Conservation (phyloP, 1,139 yeast genomes). For the Arxiozyma bovina region DNA sequence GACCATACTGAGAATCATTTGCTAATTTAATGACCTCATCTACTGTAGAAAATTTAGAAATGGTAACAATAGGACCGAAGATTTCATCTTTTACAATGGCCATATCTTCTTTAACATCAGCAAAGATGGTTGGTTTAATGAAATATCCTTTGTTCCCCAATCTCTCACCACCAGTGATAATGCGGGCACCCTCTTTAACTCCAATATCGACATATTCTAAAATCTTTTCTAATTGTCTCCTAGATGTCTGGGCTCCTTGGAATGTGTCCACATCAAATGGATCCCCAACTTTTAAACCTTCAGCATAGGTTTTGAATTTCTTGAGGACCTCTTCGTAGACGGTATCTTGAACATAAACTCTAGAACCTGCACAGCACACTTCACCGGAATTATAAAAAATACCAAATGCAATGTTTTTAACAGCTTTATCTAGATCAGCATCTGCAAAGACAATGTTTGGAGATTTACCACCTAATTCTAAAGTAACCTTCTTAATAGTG, state of each 20-base stretch:
- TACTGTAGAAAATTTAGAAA: constrained; percentile 52
- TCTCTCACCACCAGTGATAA: constrained; percentile 57
- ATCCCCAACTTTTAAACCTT: constrained; percentile 55
- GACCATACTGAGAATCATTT: constrained; percentile 57
- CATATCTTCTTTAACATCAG: constrained; percentile 60
- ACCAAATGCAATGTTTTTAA: constrained; percentile 40
- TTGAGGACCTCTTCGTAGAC: constrained; percentile 47
- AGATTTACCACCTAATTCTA: constrained; percentile 61
- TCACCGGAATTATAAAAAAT: constrained; percentile 60
- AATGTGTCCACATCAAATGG: constrained; percentile 58
- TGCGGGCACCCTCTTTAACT: constrained; percentile 51
- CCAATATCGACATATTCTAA: constrained; percentile 50
- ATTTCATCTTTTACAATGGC: constrained; percentile 68
- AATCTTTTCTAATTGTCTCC: constrained; percentile 50
- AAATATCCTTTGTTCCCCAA: constrained; percentile 55
- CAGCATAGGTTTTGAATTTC: constrained; percentile 57
- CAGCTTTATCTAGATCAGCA: constrained; percentile 46
- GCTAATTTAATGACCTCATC: constrained; percentile 57
- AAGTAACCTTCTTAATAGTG: constrained; percentile 67
- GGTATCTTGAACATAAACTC: constrained; percentile 55
- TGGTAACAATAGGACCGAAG: constrained; percentile 71
- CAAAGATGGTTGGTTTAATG: constrained; percentile 69
- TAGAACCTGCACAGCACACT: constrained; percentile 64
- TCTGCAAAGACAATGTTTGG: constrained; percentile 55
- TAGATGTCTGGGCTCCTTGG: constrained; percentile 63